Evolutionary conservation across 768 basidiomycete species (phyloP).

Genomic region (Paxillus ammoniavirescens): DNA sequence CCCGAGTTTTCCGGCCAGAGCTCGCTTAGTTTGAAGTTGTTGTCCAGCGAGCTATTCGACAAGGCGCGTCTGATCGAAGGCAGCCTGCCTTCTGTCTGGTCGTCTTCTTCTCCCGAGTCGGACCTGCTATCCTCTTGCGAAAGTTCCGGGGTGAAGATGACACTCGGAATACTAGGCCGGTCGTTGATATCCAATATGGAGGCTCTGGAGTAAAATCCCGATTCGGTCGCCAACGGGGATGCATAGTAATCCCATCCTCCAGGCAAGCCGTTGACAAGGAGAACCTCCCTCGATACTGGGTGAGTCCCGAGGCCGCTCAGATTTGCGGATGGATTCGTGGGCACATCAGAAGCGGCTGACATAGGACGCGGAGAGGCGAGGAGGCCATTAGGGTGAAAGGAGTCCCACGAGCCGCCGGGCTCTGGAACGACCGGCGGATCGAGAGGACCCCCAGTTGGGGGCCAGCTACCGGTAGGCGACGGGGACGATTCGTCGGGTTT

Average conservation of each 20-base stretch:
- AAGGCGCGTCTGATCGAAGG: conserved; percentile 20
- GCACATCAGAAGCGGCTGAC: not conserved
- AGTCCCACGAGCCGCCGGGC: not conserved
- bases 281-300: not conserved
- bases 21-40: conserved; percentile 6
- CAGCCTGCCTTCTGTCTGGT: not conserved
- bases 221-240: not conserved
- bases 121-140: not conserved
- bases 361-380: not conserved
- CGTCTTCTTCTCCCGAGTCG: not conserved
- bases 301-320: not conserved
- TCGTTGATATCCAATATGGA: not conserved
- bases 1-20: conserved; percentile 2
- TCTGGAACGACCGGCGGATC: conserved; percentile 17
- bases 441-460: conserved; percentile 25
- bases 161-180: not conserved
- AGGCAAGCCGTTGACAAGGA: not conserved
- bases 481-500: not conserved
- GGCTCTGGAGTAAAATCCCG: not conserved
- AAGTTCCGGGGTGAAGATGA: not conserved
- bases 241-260: conserved; percentile 2
- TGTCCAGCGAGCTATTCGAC: conserved; percentile 16
- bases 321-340: not conserved
- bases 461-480: conserved; percentile 13
- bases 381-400: not conserved